Conservation (phyloP, 73 alveolate genomes). For the Symbiodinium pilosum region DNA sequence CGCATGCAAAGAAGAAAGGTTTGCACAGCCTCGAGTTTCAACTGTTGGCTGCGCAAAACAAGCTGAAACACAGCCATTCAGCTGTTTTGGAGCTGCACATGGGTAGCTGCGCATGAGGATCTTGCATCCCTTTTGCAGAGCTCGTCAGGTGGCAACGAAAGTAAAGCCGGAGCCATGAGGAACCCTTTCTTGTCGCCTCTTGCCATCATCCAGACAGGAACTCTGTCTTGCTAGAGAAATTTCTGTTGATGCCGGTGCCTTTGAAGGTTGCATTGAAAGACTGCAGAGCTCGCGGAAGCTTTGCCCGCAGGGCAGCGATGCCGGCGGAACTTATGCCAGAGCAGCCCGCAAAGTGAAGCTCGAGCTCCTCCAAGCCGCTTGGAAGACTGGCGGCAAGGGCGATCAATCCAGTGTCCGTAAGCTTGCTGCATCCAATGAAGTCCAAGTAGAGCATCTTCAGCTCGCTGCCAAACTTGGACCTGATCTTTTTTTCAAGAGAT, state of each 20-base stretch:
- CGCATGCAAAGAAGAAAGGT: background rate
- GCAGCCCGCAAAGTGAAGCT: constrained; percentile 72
- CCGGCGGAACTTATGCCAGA: constrained; percentile 29
- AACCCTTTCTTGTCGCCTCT: too few relatives aligned
- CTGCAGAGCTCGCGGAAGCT: constrained; percentile 20
- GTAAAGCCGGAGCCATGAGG: too few relatives aligned
- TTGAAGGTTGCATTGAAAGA: constrained; percentile 43
- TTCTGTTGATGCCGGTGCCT: constrained; percentile 47
- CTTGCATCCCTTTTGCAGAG: too few relatives aligned
- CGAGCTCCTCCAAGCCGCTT: constrained; percentile 28
- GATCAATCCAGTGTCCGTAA: constrained; percentile 56
- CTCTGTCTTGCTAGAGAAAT: constrained; percentile 33
- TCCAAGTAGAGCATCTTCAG: constrained; percentile 54
- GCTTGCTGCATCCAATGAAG: constrained; percentile 47
- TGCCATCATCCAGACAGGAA: background rate
- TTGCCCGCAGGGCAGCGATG: background rate
- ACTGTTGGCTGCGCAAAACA: background rate
- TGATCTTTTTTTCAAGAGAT: background rate
- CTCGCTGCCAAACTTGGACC: constrained; percentile 24
- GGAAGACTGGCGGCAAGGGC: constrained; percentile 55
- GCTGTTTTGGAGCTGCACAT: background rate
- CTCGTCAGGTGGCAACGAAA: too few relatives aligned
- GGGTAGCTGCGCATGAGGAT: background rate
- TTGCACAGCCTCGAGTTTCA: background rate
- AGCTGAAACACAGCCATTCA: background rate